These are phyloP conservation scores for Penicillium sp. DNA, from an alignment of 2,329 filamentous ascomycete genomes.

Conservation along the genomic window DNA sequence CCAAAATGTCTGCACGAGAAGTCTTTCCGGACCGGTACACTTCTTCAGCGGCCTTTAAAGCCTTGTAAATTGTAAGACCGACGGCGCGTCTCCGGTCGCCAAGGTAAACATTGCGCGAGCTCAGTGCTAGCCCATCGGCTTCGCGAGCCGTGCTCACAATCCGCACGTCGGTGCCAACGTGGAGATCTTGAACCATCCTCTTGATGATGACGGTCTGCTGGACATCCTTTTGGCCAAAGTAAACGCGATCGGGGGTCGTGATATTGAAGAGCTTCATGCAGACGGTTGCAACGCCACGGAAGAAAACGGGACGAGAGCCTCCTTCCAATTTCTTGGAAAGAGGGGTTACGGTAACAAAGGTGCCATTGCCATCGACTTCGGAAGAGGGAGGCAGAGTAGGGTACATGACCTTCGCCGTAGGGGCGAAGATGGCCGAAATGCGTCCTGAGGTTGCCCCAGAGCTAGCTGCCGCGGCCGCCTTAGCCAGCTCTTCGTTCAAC, in stretches of 20 bases:
- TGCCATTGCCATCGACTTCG: conserved; percentile 72
- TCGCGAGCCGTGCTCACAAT: conserved; percentile 76
- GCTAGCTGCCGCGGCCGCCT: conserved; percentile 44
- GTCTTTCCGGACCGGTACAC: conserved; percentile 58
- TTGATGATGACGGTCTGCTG: conserved; percentile 92
- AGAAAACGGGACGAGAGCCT: conserved; percentile 84
- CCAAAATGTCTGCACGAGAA: conserved; percentile 66
- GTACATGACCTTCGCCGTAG: conserved; percentile 81
- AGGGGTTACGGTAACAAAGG: conserved; percentile 88
- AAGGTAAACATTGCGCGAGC: conserved; percentile 90
- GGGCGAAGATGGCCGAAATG: conserved; percentile 82
- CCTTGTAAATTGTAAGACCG: conserved; percentile 68
- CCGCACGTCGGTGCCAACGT: conserved; percentile 70
- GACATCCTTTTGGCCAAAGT: conserved; percentile 97
- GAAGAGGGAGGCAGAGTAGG: conserved; percentile 73
- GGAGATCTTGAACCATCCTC: conserved; percentile 83
- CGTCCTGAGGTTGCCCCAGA: conserved; percentile 51
- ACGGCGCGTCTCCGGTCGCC: conserved; percentile 69
- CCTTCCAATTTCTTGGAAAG: conserved; percentile 80
- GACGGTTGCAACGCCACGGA: conserved; percentile 91
- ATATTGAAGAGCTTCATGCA: conserved; percentile 94
- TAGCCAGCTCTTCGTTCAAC: conserved; percentile 69
- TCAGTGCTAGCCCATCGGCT: conserved; percentile 79
- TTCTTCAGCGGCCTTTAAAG: conserved; percentile 68
- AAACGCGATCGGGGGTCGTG: conserved; percentile 71